phyloP scores from a whole-genome alignment of 192 early-diverging fungal species.

The Mortierella claussenii region DNA sequence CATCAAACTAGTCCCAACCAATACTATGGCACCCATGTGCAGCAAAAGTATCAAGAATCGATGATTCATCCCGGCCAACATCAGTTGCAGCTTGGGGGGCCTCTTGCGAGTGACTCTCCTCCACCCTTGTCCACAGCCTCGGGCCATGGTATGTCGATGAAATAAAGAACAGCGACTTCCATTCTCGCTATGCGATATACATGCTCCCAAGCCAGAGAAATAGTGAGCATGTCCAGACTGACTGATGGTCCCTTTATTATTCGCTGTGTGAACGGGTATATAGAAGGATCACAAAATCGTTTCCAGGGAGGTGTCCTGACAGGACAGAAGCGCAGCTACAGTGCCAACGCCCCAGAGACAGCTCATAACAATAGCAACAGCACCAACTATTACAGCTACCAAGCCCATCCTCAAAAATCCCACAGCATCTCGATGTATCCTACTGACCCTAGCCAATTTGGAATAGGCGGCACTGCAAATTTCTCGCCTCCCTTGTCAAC shows the following conservation, averaged over 20 bases:
- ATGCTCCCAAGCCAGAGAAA: too few species aligned
- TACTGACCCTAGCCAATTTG: slow-evolving; percentile 14
- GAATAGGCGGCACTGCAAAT: slow-evolving; percentile 20
- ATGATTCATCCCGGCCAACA: slow-evolving; percentile 43
- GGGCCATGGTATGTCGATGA: slow-evolving; percentile 18
- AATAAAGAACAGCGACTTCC: not conserved
- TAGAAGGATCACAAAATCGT: slow-evolving; percentile 29
- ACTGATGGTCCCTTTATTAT: not conserved
- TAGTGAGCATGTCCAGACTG: too few species aligned
- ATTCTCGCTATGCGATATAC: too few species aligned
- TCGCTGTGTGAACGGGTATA: not conserved
- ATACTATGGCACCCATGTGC: slow-evolving; percentile 31
- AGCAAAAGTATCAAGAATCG: slow-evolving; percentile 40
- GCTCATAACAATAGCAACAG: too few species aligned
- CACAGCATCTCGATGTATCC: slow-evolving; percentile 19
- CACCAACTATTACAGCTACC: slow-evolving; percentile 27
- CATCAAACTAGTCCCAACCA: slow-evolving; percentile 39
- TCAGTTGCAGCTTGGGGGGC: slow-evolving; percentile 44
- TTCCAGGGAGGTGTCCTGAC: slow-evolving; percentile 14
- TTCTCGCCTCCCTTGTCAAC: slow-evolving; percentile 42
- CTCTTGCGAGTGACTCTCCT: slow-evolving; percentile 39
- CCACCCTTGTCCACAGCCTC: slow-evolving; percentile 20
- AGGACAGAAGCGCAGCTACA: slow-evolving; percentile 32
- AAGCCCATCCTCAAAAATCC: slow-evolving; percentile 13
- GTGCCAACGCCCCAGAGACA: slow-evolving; percentile 9